Percentiles rank a stretch among this genome's conserved stretches.
Conservation (phyloP, 2,329 filamentous ascomycete genomes). For the Aspergillus intermedius region DNA sequence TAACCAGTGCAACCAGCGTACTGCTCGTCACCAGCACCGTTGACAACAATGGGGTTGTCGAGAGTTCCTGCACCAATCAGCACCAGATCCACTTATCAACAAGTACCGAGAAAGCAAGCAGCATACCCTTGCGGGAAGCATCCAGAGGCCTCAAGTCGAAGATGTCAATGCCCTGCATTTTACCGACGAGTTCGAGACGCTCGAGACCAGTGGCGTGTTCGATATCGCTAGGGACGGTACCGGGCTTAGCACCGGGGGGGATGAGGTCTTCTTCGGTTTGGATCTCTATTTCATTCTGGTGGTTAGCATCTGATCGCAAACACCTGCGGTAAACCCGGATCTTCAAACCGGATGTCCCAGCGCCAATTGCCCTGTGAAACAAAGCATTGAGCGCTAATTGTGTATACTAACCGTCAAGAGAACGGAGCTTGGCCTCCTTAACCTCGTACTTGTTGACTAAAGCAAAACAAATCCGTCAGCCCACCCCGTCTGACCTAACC, state of each 20-base stretch:
- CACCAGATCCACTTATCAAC: not conserved
- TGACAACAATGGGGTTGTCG: slow-evolving; percentile 82
- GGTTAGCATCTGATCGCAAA: slow-evolving; percentile 13
- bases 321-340: slow-evolving; percentile 10
- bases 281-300: slow-evolving; percentile 63
- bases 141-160: slow-evolving; percentile 98
- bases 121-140: slow-evolving; percentile 72
- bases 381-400: not conserved
- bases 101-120: not conserved
- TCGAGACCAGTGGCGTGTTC: slow-evolving; percentile 96
- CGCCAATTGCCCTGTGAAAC: slow-evolving; percentile 5
- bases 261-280: slow-evolving; percentile 74
- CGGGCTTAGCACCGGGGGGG: slow-evolving; percentile 70
- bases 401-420: slow-evolving; percentile 38
- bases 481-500: not conserved
- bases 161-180: slow-evolving; percentile 96
- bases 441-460: slow-evolving; percentile 34
- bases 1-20: slow-evolving; percentile 92
- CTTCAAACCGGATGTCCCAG: not conserved
- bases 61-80: slow-evolving; percentile 61
- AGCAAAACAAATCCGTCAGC: slow-evolving; percentile 19
- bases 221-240: slow-evolving; percentile 85
- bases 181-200: slow-evolving; percentile 96
- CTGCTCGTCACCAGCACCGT: slow-evolving; percentile 91
- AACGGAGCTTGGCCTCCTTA: slow-evolving; percentile 38